Evolutionary conservation across 352 stramenopile species (phyloP).

Genomic region (Globisporangium solare): DNA sequence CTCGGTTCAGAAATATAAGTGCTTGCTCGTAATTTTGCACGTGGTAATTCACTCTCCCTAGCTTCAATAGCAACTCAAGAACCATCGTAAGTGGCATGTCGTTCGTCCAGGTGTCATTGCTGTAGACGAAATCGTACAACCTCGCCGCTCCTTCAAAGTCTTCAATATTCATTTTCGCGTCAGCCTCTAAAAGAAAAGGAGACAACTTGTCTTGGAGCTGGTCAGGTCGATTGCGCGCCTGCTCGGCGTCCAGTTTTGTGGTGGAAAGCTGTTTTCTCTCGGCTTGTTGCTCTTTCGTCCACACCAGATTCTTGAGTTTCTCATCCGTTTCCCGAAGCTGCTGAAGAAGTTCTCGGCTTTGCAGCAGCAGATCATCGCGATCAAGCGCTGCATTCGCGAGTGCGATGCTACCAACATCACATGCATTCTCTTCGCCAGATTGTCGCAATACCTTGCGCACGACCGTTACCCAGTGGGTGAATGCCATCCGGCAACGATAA

Average conservation of each 20-base stretch:
- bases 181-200: constrained; percentile 45
- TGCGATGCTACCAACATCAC: constrained; percentile 40
- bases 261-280: constrained; percentile 1
- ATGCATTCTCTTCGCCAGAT: not conserved
- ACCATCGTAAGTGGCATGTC: constrained; percentile 27
- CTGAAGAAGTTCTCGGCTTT: constrained; percentile 38
- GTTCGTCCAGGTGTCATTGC: constrained; percentile 33
- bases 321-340: constrained; percentile 36
- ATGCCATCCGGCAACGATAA: constrained; percentile 21
- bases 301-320: constrained; percentile 30
- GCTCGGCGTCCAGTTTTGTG: not conserved
- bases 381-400: constrained; percentile 44
- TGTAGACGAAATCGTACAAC: constrained; percentile 39
- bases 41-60: constrained; percentile 28
- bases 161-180: constrained; percentile 51
- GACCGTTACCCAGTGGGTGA: constrained; percentile 25
- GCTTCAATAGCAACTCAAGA: constrained; percentile 29
- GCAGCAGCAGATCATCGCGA: constrained; percentile 41
- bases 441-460: constrained; percentile 2
- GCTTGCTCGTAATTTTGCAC: constrained; percentile 55
- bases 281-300: constrained; percentile 36
- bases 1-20: constrained; percentile 38
- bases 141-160: constrained; percentile 37
- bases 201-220: constrained; percentile 32
- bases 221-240: not conserved